Conservation (phyloP, 441 rosid genomes). For the Syzygium syzygioides region DNA sequence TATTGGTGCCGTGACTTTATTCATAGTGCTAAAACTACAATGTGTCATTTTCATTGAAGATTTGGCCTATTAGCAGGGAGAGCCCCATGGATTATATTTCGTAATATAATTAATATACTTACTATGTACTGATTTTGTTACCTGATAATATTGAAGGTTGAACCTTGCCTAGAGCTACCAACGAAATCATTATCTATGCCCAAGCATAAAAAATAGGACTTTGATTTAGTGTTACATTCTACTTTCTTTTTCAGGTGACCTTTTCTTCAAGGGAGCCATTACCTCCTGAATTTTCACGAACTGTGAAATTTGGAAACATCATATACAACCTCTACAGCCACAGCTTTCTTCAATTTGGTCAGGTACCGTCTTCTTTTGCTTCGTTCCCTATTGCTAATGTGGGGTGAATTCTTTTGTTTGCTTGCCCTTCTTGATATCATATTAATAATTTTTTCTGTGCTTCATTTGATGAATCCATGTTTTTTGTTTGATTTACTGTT, state of each 20-base stretch:
- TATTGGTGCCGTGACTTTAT: not conserved
- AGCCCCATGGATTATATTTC: not conserved
- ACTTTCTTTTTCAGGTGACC: slow-evolving; percentile 47
- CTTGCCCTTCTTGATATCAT: not conserved
- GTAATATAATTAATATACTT: not conserved
- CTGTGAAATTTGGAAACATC: slow-evolving; percentile 45
- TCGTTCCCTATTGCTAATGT: not conserved
- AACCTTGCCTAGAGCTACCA: not conserved
- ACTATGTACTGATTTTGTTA: not conserved
- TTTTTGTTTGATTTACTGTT: not conserved
- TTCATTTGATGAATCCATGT: not conserved
- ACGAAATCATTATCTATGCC: not conserved
- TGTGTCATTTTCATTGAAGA: not conserved
- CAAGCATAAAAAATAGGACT: not conserved
- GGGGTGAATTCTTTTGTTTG: not conserved
- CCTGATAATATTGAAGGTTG: not conserved
- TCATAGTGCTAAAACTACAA: not conserved
- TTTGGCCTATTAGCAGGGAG: not conserved
- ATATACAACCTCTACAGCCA: slow-evolving; percentile 78
- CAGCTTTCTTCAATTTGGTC: slow-evolving; percentile 87
- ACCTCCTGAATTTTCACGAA: slow-evolving; percentile 58
- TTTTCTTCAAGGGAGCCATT: slow-evolving; percentile 63
- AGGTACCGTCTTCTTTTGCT: slow-evolving; percentile 29
- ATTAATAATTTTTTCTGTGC: not conserved
- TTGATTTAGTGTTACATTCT: not conserved